Evolutionary conservation across 768 basidiomycete species (phyloP), one percentile per base, ranked within the genome.

Genomic region (Collybiopsis luxurians): DNA sequence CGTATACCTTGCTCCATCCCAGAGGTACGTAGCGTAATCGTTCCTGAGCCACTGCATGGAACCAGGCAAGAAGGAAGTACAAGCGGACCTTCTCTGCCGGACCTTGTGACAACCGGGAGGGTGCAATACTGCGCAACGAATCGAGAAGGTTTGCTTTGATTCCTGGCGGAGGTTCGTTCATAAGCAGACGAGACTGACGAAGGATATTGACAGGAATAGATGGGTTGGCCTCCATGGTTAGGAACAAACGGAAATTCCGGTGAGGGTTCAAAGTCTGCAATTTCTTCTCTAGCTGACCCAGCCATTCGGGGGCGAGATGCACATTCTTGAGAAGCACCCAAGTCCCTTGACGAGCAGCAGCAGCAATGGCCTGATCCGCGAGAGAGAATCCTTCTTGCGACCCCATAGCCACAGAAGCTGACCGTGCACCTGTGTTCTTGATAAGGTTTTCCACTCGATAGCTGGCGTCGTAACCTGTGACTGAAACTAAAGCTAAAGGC

Each of bases 271-370:
- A 79, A 0, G 90, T 95, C 65, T 98, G 95, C 27, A 99, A 73
- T 62, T 95, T 92, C 80, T 98, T 98, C 75, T 98, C 97, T 52
- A 99, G 77, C 64, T 94, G 93, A 56, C 91, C 91, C 4, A 99
- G 81, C 97, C 97, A 99, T 7, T 89, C 86, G 15, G 96, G 91
- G 1, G 96, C 93, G 43, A 99, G 83, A 67, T 98, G 95, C 17
- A 96, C 94, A 61, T 99, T 99, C 79, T 98, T 98, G 60, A 98
- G 82, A 26, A 99, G 79, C 1, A 99, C 96, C 95, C 95, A 97
- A 30, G 90, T 83, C 11, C 97, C 97, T 71, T 92, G 90, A 11
- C 96, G 85, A 24, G 95, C 91, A 39, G 95, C 97, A 23, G 86
- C 76, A 28, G 91, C 89, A 60, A 99, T 97, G 2, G 96, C 95